A percentile compares a stretch with the other conserved stretches of the same genome.
Conservation (phyloP, 1,284 basidiomycete species). For the Cutaneotrichosporon spelunceum region DNA sequence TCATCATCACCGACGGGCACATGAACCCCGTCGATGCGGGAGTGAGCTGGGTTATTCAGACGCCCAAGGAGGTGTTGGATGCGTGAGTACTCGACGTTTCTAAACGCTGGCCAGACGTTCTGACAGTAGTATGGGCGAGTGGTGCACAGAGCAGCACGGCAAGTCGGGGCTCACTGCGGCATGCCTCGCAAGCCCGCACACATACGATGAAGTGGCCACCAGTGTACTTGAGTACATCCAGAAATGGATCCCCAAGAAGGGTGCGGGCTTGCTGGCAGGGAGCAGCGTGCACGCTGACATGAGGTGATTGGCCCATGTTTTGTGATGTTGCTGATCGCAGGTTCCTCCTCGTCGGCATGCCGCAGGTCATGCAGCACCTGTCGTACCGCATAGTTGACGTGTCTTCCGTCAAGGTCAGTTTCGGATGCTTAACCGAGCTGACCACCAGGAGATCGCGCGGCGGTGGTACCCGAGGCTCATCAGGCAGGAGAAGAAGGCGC, state of each 20-base stretch:
- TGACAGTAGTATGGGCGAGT: slow-evolving; percentile 49
- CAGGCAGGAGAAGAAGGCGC: slow-evolving; percentile 29
- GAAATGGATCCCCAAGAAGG: slow-evolving; percentile 52
- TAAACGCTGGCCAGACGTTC: neutral
- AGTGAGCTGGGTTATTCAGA: slow-evolving; percentile 55
- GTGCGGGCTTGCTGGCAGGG: slow-evolving; percentile 53
- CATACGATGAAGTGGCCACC: slow-evolving; percentile 48
- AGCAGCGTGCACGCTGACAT: slow-evolving; percentile 56
- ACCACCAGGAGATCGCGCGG: slow-evolving; percentile 51
- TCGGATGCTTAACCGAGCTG: slow-evolving; percentile 11
- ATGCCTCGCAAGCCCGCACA: slow-evolving; percentile 45
- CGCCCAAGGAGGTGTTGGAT: slow-evolving; percentile 54
- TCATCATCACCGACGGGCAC: slow-evolving; percentile 56
- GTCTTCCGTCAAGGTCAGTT: slow-evolving; percentile 43
- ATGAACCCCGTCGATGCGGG: slow-evolving; percentile 56
- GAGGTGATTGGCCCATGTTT: slow-evolving; percentile 31
- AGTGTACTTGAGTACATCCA: slow-evolving; percentile 53
- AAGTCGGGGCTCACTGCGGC: slow-evolving; percentile 48
- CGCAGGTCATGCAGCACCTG: slow-evolving; percentile 52
- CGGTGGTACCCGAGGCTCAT: slow-evolving; percentile 52
- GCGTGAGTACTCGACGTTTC: slow-evolving; percentile 29
- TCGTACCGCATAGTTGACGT: slow-evolving; percentile 55
- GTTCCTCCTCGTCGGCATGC: slow-evolving; percentile 53
- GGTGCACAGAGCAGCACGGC: slow-evolving; percentile 51
- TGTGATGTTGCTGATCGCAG: slow-evolving; percentile 18